Base-by-base conservation (phyloP, 192 early-diverging fungal genomes). In the Rhizophagus clarus region DNA sequence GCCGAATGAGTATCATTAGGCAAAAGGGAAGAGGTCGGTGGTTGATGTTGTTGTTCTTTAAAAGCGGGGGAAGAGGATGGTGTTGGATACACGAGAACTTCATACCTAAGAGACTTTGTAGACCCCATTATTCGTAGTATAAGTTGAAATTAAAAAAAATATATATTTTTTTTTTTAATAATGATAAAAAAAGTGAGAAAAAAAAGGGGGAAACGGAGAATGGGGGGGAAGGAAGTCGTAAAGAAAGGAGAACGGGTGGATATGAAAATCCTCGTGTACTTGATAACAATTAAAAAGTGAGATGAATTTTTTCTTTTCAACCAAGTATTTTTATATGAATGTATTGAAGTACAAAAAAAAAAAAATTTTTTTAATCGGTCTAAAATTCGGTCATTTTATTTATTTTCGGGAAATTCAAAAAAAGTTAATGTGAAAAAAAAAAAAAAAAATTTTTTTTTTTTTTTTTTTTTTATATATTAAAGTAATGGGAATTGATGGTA, bases 81-180 rank as follows among this genome's bases (percentile, higher is more conserved):
- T 66, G 12, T 31, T 66, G 28, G 28, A 31, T 66, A 66, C 63
- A 66, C 63, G 63, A 66, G 63, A 66, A 66, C 63, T 66, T 66
- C 28, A 66, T 66, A 66, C 28, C 28, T 26, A 66, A 66, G 4
- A 66, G 63, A 66, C 29, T 66, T 66, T 66, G 63, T 56, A 2
- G 14, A 64, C 17, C 62, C 62, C 62, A 64, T 64, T 64, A 64
- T 14, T 26, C n/a, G n/a, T n/a, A n/a, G n/a, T n/a, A n/a, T n/a
- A n/a, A n/a, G n/a, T n/a, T n/a, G n/a, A n/a, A n/a, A n/a, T n/a
- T n/a, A n/a, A n/a, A n/a, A n/a, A n/a, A n/a, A n/a, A n/a, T n/a
- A n/a, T n/a, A n/a, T n/a, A n/a, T n/a, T n/a, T n/a, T n/a, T n/a
- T n/a, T n/a, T n/a, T n/a, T n/a, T n/a, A n/a, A n/a, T n/a, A n/a